phyloP scores from a whole-genome alignment of 176 grass and related monocot genomes.

The Zea luxurians region DNA sequence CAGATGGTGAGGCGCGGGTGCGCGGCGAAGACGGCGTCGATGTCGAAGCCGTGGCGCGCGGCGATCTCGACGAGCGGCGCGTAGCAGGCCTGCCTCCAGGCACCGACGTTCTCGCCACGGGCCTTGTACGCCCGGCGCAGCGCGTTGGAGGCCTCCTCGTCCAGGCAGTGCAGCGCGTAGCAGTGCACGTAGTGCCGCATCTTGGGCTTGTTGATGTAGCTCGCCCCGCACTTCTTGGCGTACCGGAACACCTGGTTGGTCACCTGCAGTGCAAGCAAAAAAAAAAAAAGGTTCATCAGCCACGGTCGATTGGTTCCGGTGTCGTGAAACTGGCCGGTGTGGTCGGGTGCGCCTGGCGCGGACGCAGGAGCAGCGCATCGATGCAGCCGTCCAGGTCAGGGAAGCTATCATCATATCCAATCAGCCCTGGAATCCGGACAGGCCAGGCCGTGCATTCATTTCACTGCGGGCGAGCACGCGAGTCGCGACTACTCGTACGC shows the following conservation, averaged over 20 bases:
- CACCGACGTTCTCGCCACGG: conserved; percentile 85
- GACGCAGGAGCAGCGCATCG: conserved; percentile 18
- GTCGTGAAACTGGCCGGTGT: no score
- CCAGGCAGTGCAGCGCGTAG: conserved; percentile 98
- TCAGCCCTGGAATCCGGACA: conserved; percentile 39
- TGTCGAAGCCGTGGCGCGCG: conserved; percentile 79
- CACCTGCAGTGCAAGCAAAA: conserved; percentile 43
- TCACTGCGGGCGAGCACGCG: conserved; percentile 9
- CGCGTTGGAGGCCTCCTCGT: conserved; percentile 82
- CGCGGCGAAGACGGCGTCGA: conserved; percentile 95
- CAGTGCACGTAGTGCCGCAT: conserved; percentile 99
- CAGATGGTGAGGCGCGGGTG: conserved; percentile 90
- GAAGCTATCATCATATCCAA: conserved; percentile 24
- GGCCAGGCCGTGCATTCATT: conserved; percentile 31
- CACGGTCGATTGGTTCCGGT: not conserved
- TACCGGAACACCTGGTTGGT: conserved; percentile 99
- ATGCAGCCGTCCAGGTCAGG: conserved; percentile 20
- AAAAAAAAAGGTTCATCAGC: not conserved
- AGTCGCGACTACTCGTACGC: not conserved
- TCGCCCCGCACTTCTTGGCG: conserved; percentile 89
- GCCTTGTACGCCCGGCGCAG: conserved; percentile 85
- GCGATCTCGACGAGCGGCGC: conserved; percentile 90
- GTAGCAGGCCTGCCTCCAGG: conserved; percentile 92
- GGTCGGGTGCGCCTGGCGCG: not conserved
- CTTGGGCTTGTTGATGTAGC: conserved; percentile 99